Evolutionary conservation across 495 filamentous ascomycete species (phyloP), one percentile per base, ranked within the genome.

Genomic region (Cladorrhinum samala): DNA sequence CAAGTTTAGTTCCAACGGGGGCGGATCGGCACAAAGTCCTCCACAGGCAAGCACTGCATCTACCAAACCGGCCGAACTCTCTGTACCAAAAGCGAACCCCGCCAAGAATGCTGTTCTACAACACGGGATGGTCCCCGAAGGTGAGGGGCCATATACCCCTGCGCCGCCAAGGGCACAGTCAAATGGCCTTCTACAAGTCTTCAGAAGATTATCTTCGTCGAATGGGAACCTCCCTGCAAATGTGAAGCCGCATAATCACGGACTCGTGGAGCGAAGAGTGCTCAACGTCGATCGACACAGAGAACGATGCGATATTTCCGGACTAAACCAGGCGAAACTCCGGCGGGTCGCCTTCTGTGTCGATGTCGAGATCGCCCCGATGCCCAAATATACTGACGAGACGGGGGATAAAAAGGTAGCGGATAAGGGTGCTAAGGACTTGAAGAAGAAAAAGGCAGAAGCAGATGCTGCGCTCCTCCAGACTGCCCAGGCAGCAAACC

Each of bases 301-400:
- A 25, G 85, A 94, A 61, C 72, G 93, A 38, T 93, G 89, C 63
- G 77, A 79, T 14, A 81, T 97, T 21, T 75, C 81, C 23, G 90
- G 93, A 55, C 69, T 98, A 18, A 83, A 92, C 53, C 83, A 86
- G 54, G 80, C 79, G 16, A 95, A 93, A 56, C 69, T 98, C 27
- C 79, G 90, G 18, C 78, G 88, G 30, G 93, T 98, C 1, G 87
- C 91, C 1, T 98, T 98, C 60, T 95, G 87, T 58, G 93, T 98
- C 3, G 93, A 98, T 66, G 93, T 98, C 11, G 93, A 98, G 70
- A 93, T 98, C 61, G 91, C 93, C 39, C 76, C 72, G 20, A 76
- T 77, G 66, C 77, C 78, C 3, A 74, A 70, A 54, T 80, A 86
- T 56, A 64, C 52, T 18, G 80, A 83, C 9, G 77, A 62, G 20